phyloP scores from a whole-genome alignment of 2,329 filamentous ascomycete genomes.

The Colletotrichum spaethianum region DNA sequence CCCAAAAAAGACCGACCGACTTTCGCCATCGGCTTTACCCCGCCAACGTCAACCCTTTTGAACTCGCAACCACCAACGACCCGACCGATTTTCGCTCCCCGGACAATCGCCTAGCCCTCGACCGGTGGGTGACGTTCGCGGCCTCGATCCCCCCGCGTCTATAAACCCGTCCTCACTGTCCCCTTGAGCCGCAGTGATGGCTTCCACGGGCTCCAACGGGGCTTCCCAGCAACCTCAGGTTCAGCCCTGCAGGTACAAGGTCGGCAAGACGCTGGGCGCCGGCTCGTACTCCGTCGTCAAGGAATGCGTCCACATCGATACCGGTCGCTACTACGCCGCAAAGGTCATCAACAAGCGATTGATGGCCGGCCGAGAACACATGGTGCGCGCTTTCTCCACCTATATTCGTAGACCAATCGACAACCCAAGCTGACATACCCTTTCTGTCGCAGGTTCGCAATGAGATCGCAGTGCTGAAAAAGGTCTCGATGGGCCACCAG shows the following conservation, averaged over 20 bases:
- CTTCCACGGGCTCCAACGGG: slow-evolving; percentile 41
- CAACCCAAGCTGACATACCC: slow-evolving; percentile 13
- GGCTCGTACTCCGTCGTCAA: slow-evolving; percentile 99
- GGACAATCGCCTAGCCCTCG: slow-evolving; percentile 12
- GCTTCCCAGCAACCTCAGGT: slow-evolving; percentile 70
- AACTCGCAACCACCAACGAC: slow-evolving; percentile 5
- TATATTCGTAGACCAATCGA: slow-evolving; percentile 9
- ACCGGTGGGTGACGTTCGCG: slow-evolving; percentile 21
- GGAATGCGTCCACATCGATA: slow-evolving; percentile 98
- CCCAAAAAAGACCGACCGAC: slow-evolving; percentile 16
- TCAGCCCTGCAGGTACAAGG: slow-evolving; percentile 98
- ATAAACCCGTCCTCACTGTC: not conserved
- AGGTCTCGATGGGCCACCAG: slow-evolving; percentile 98
- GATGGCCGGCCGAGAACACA: slow-evolving; percentile 97
- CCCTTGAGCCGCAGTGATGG: slow-evolving; percentile 28
- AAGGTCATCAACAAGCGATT: slow-evolving; percentile 99
- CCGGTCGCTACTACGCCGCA: slow-evolving; percentile 96
- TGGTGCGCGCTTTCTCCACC: slow-evolving; percentile 71
- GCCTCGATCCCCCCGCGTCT: slow-evolving; percentile 8
- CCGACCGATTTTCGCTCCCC: slow-evolving; percentile 15
- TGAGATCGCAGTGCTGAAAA: slow-evolving; percentile 97
- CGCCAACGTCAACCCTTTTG: slow-evolving; percentile 29
- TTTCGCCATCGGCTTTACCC: slow-evolving; percentile 30
- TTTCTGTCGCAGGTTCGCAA: slow-evolving; percentile 83
- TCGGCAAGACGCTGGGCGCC: slow-evolving; percentile 95